These are phyloP conservation scores for Biscogniauxia marginata DNA, from an alignment of 2,329 filamentous ascomycete genomes.

Conservation along the genomic window DNA sequence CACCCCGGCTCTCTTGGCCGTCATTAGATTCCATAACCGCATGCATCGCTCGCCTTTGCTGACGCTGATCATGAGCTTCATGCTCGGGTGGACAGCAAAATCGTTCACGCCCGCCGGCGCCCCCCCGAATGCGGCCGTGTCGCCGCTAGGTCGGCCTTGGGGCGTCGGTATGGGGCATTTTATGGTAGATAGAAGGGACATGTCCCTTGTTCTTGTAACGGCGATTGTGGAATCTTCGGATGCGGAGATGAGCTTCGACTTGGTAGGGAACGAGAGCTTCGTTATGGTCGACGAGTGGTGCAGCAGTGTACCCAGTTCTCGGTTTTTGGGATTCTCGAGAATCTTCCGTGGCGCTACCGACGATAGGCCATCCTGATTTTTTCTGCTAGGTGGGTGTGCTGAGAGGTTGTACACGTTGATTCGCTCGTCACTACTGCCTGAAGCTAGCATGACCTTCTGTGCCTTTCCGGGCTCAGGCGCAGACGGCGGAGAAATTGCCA, in stretches of 20 bases:
- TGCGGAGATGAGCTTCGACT: slow-evolving; percentile 82
- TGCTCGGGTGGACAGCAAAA: slow-evolving; percentile 92
- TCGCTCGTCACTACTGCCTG: slow-evolving; percentile 87
- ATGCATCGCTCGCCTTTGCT: slow-evolving; percentile 87
- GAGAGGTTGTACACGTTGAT: slow-evolving; percentile 94
- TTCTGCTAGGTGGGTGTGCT: slow-evolving; percentile 59
- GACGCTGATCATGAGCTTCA: slow-evolving; percentile 95
- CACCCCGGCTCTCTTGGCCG: slow-evolving; percentile 91
- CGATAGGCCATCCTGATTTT: slow-evolving; percentile 59
- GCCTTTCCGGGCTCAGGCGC: slow-evolving; percentile 57
- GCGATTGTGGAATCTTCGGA: slow-evolving; percentile 91
- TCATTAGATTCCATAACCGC: slow-evolving; percentile 94
- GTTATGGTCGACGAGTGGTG: slow-evolving; percentile 86
- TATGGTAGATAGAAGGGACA: slow-evolving; percentile 82
- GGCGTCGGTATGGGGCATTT: slow-evolving; percentile 84
- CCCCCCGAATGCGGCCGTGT: slow-evolving; percentile 79
- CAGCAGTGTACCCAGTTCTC: slow-evolving; percentile 80
- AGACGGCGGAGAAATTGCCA: slow-evolving; percentile 79
- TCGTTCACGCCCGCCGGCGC: slow-evolving; percentile 88
- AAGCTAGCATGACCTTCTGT: slow-evolving; percentile 88
- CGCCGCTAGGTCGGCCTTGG: slow-evolving; percentile 78
- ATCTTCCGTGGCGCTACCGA: slow-evolving; percentile 70
- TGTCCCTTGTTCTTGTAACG: slow-evolving; percentile 83
- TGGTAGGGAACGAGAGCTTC: slow-evolving; percentile 75
- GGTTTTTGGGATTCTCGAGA: slow-evolving; percentile 81